These are phyloP conservation scores for Biscutella laevigata DNA, from an alignment of 441 rosid species.

Conservation along the genomic window DNA sequence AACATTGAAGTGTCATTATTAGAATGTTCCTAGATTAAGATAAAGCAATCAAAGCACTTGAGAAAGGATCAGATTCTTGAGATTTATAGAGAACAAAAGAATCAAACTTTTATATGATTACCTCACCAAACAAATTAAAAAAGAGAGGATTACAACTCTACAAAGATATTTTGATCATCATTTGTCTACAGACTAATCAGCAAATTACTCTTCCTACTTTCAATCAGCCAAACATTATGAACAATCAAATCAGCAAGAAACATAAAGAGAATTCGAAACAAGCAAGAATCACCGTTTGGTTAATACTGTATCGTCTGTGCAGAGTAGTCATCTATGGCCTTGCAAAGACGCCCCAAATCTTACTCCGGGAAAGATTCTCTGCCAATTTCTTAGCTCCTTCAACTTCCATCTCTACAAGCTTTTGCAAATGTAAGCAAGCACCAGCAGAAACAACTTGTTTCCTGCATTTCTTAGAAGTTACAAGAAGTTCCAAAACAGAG, in stretches of 20 bases:
- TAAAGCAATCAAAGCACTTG: not conserved
- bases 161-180: constrained; percentile 10
- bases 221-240: constrained; percentile 36
- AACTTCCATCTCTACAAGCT: constrained; percentile 61
- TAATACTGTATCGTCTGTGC: not conserved
- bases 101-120: constrained; percentile 31
- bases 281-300: constrained; percentile 6
- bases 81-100: not conserved
- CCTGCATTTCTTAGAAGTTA: constrained; percentile 59
- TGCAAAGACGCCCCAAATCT: constrained; percentile 72
- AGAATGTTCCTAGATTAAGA: not conserved
- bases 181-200: constrained; percentile 25
- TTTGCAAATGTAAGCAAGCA: constrained; percentile 57
- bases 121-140: constrained; percentile 33
- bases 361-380: constrained; percentile 52
- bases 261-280: not conserved
- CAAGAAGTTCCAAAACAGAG: constrained; percentile 43
- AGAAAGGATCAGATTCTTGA: constrained; percentile 6
- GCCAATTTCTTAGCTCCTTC: constrained; percentile 75
- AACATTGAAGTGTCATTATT: constrained; percentile 1
- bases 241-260: constrained; percentile 30
- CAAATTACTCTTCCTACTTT: constrained; percentile 25
- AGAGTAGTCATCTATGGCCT: constrained; percentile 32
- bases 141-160: constrained; percentile 31
- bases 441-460: constrained; percentile 67